phyloP scores from a whole-genome alignment of 2,329 filamentous ascomycete genomes.

The Neurospora sp. region DNA sequence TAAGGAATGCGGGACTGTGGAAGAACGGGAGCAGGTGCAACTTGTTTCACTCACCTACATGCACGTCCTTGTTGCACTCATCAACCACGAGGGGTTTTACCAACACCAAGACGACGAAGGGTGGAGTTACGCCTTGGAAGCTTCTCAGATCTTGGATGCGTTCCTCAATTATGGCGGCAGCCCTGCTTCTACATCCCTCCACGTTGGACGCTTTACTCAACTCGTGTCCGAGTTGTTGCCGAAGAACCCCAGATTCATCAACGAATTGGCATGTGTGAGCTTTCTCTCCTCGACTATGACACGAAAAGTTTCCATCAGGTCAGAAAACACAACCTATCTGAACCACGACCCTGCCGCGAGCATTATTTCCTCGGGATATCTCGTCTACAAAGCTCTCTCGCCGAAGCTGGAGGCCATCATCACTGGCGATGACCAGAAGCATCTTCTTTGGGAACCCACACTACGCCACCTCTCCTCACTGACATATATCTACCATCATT shows the following conservation, averaged over 20 bases:
- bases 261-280: constrained; percentile 30
- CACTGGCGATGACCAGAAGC: constrained; percentile 47
- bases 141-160: constrained; percentile 31
- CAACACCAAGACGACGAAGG: constrained; percentile 12
- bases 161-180: constrained; percentile 32
- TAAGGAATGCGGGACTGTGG: constrained; percentile 20
- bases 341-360: constrained; percentile 3
- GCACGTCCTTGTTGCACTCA: constrained; percentile 30
- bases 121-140: constrained; percentile 21
- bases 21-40: constrained; percentile 19
- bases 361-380: constrained; percentile 20
- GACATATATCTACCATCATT: constrained; percentile 32
- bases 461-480: constrained; percentile 30
- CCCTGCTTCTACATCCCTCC: neutral
- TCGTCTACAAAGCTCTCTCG: constrained; percentile 34
- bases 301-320: constrained; percentile 19
- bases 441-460: constrained; percentile 37
- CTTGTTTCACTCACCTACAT: constrained; percentile 37
- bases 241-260: constrained; percentile 36
- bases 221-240: constrained; percentile 31
- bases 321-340: constrained; percentile 9
- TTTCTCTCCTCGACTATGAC: constrained; percentile 26
- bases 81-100: constrained; percentile 22
- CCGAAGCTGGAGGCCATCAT: constrained; percentile 30
- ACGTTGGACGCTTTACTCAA: constrained; percentile 25